Percentiles rank a stretch among this genome's conserved stretches.
These are phyloP conservation scores for Penicillium sp. DNA, from an alignment of 2,329 filamentous ascomycete species.

Conservation along the genomic window DNA sequence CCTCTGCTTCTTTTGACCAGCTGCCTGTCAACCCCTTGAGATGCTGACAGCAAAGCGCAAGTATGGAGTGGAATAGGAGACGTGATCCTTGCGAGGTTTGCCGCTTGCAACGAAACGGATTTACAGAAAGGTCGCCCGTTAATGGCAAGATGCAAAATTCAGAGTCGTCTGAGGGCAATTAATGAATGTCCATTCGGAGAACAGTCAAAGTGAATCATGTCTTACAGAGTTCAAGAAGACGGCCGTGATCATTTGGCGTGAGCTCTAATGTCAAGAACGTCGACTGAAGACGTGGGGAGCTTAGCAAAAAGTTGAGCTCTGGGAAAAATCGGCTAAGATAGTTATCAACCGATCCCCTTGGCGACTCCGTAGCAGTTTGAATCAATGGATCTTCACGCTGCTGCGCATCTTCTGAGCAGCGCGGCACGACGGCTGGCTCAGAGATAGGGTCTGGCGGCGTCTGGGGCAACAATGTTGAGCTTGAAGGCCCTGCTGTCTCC, in stretches of 20 bases:
- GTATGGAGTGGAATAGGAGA: constrained; percentile 26
- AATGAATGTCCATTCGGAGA: neutral
- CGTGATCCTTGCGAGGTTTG: constrained; percentile 21
- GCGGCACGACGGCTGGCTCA: no score
- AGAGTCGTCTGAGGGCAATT: constrained; percentile 26
- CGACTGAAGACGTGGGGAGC: no score
- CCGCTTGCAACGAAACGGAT: constrained; percentile 29
- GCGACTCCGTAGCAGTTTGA: no score
- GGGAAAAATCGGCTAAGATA: no score
- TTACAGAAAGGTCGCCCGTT: constrained; percentile 28
- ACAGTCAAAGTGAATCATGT: neutral
- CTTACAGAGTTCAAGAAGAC: neutral
- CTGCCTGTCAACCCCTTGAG: constrained; percentile 22
- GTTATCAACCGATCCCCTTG: no score
- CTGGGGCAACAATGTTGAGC: no score
- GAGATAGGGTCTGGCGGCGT: no score
- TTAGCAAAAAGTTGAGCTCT: no score
- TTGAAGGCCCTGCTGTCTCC: no score
- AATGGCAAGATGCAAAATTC: constrained; percentile 33
- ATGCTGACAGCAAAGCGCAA: constrained; percentile 27
- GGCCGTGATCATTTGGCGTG: neutral
- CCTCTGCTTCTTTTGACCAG: neutral
- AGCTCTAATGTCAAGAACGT: no score
- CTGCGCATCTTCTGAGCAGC: no score
- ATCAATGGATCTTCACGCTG: no score